Base-by-base conservation (phyloP, 2,329 filamentous ascomycete genomes). In the Diplodia intermedia region DNA sequence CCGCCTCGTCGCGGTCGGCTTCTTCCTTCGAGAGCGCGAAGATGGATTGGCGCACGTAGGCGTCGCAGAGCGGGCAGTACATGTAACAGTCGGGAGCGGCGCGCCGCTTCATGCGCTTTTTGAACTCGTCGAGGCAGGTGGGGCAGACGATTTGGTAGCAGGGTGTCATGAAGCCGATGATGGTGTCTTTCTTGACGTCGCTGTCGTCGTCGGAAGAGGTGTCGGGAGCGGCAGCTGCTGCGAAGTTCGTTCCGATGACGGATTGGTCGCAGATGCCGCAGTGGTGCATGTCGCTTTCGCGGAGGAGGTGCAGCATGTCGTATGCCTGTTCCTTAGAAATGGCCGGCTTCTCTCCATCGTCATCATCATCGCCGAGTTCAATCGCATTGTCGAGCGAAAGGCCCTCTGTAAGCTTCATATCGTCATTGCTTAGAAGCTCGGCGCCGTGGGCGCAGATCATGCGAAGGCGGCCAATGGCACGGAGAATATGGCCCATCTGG, bases 381-480 rank as follows among this genome's bases (percentile, higher is more conserved):
- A 99, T 97, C 2, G 95, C 92, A 71, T 92, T 92, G 49, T 92
- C 90, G 9, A 89, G 88, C n/a, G 89, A 93, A 79, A 92, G 86
- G 29, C 94, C 94, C 75, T 93, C 90, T 62, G 94, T 88, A 3
- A 91, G 84, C 71, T 90, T 89, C 55, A 97, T 82, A 73, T 98
- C 94, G 23, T 94, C 90, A 43, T 94, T 89, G 68, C 89, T 92
- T 2, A 99, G 85, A 8, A 99, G 86, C 69, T 98, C 94, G 71
- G 91, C 91, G n/a, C 95, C 95, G 76, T 97, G 94, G 1, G 94
- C 95, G 75, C 94, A 97, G 63, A 98, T 91, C 50, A 97, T 85
- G 11, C 95, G 91, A 20, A 99, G 86, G 36, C 94, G 90, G 71
- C 96, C 86, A 75, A 99, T 97, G 4, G 93, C 92, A 71, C 95